Evolutionary conservation across 2,329 filamentous ascomycete genomes (phyloP), one percentile per base, ranked within the genome.

Genomic region (Paradendryphiella salina): DNA sequence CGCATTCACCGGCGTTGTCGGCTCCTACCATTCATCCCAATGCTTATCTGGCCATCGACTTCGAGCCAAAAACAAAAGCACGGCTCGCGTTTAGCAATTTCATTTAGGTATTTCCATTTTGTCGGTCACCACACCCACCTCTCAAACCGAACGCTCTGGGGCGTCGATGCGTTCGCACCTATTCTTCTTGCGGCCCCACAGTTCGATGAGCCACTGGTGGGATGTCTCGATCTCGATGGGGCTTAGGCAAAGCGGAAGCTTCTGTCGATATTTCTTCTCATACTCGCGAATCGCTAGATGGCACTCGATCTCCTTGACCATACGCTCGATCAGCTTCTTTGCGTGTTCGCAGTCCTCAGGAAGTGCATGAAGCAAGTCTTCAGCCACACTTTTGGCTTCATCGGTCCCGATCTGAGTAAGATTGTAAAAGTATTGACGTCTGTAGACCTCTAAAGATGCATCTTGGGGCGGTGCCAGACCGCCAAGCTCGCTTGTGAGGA

Each of bases 231-330:
- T 38, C 5, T 49, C 41, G 20, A 67, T 58, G 8, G 64, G 60
- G n/a, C 65, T 64, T 13, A 53, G 57, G 39, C 60, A 66, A 9
- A 58, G 35, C 7, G 67, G 63, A 18, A 70, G 39, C 35, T 53
- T 66, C 34, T 63, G 60, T 28, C 64, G 60, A 33, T 23, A 47
- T 15, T 56, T 52, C 36, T 50, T 40, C 49, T 70, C 65, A 41
- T 69, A 70, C 14, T 61, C 43, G 14, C 53, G 49, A 17, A 63
- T 58, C 17, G 47, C 52, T n/a, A 54, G 28, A 40, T 69, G 60
- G 26, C 48, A 52, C 4, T 51, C 33, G 21, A 64, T 37, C 32
- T 70, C 66, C 18, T 52, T 54, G 10, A 42, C 32, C 43, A 69
- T 65, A 28, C 51, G 46, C 34, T 61, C 56, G 21, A 61, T 5